Evolutionary conservation across 805 yeast genomes (phyloP).

Genomic region (Candida maltosa): DNA sequence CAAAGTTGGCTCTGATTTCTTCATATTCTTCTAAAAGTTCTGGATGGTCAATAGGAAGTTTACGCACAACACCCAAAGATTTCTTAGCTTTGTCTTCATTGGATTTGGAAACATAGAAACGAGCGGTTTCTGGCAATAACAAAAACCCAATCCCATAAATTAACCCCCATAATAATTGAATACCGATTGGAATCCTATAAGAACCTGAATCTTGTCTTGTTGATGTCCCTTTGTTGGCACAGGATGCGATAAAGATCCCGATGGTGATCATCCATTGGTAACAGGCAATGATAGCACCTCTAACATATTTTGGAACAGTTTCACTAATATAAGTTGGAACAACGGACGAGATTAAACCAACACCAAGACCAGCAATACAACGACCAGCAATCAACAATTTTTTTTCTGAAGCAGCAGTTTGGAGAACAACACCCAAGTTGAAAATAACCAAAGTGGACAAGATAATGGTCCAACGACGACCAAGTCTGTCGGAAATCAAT

Average conservation of each 20-base stretch:
- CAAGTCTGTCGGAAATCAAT: slow-evolving; percentile 32
- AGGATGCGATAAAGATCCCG: slow-evolving; percentile 35
- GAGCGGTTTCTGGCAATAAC: slow-evolving; percentile 37
- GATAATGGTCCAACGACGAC: slow-evolving; percentile 38
- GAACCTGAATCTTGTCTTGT: slow-evolving; percentile 31
- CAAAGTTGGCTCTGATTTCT: slow-evolving; percentile 73
- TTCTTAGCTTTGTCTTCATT: slow-evolving; percentile 24
- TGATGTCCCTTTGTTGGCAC: slow-evolving; percentile 35
- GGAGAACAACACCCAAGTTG: slow-evolving; percentile 36
- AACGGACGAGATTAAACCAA: slow-evolving; percentile 39
- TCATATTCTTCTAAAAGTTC: slow-evolving; percentile 66
- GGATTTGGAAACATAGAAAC: slow-evolving; percentile 30
- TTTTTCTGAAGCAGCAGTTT: slow-evolving; percentile 31
- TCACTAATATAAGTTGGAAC: slow-evolving; percentile 41
- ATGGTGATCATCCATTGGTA: slow-evolving; percentile 40
- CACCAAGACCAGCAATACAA: slow-evolving; percentile 40
- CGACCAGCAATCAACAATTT: slow-evolving; percentile 38
- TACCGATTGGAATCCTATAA: slow-evolving; percentile 40
- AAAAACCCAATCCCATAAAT: slow-evolving; percentile 30
- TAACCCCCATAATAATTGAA: slow-evolving; percentile 36
- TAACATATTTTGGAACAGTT: slow-evolving; percentile 39
- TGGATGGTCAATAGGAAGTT: slow-evolving; percentile 61
- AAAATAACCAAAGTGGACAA: slow-evolving; percentile 30
- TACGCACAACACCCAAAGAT: slow-evolving; percentile 31
- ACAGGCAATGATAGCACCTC: slow-evolving; percentile 41